phyloP scores from a whole-genome alignment of 345 rosid genomes.

The Boechera stricta region DNA sequence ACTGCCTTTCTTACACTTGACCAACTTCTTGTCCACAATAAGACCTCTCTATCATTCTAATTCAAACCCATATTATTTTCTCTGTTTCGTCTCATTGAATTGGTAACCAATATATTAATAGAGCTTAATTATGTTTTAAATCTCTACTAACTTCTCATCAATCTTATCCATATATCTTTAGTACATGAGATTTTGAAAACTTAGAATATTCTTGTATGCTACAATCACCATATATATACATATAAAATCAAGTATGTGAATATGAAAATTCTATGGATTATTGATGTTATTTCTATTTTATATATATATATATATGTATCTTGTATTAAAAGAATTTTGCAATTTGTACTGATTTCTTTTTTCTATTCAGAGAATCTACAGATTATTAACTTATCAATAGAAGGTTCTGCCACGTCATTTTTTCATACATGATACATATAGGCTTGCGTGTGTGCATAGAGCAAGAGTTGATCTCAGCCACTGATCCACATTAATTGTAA shows the following conservation, averaged over 20 bases:
- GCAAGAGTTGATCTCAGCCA: background rate
- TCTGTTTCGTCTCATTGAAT: background rate
- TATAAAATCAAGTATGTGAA: background rate
- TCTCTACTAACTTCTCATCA: background rate
- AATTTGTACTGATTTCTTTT: background rate
- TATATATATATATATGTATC: background rate
- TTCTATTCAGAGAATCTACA: background rate
- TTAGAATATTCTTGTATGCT: background rate
- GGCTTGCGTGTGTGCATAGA: background rate
- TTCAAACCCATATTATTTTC: background rate
- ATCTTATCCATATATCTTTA: background rate
- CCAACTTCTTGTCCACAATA: constrained; percentile 42
- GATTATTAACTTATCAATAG: background rate
- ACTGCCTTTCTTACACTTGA: constrained; percentile 45
- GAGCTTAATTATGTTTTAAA: background rate
- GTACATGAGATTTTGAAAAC: background rate
- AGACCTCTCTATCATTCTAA: constrained; percentile 17
- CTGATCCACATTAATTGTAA: too few relatives aligned
- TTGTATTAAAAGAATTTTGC: too few relatives aligned
- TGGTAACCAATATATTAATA: background rate
- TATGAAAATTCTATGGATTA: too few relatives aligned
- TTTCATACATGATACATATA: background rate
- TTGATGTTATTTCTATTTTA: background rate
- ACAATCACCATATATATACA: background rate
- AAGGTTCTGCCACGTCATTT: background rate